Conservation (phyloP, 805 yeast species). For the Yarrowia divulgata region DNA sequence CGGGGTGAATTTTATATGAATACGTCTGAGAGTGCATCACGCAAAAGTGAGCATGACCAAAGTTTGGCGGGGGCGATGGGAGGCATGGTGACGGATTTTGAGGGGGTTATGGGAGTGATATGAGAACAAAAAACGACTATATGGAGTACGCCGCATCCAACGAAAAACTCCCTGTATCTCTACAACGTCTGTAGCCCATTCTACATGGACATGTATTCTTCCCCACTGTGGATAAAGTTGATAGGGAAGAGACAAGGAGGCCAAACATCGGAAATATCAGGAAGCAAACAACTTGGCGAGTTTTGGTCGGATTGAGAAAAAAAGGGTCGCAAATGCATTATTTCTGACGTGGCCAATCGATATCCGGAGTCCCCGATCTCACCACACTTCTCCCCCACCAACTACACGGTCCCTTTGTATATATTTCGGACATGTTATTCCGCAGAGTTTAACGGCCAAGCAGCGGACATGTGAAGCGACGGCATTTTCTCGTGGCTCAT, state of each 20-base stretch:
- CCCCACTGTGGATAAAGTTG: neutral
- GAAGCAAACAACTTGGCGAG: neutral
- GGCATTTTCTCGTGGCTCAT: conserved; percentile 29
- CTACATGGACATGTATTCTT: neutral
- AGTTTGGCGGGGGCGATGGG: neutral
- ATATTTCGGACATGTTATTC: conserved; percentile 8
- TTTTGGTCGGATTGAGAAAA: neutral
- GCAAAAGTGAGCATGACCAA: neutral
- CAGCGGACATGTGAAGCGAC: conserved; percentile 25
- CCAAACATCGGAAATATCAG: conserved; percentile 3
- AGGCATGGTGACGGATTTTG: neutral
- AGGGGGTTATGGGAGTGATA: neutral
- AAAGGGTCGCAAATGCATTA: neutral
- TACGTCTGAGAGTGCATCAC: neutral
- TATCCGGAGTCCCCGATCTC: too few species aligned
- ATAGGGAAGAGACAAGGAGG: neutral
- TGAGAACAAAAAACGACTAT: neutral
- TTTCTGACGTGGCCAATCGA: neutral
- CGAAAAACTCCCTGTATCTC: too few species aligned
- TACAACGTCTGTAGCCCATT: neutral
- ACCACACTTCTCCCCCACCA: neutral
- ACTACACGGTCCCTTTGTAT: neutral
- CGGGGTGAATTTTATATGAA: conserved; percentile 14
- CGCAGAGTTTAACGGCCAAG: conserved; percentile 25
- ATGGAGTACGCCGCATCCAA: too few species aligned